Conservation (phyloP, 805 yeast genomes). For the Monosporozyma unispora region DNA sequence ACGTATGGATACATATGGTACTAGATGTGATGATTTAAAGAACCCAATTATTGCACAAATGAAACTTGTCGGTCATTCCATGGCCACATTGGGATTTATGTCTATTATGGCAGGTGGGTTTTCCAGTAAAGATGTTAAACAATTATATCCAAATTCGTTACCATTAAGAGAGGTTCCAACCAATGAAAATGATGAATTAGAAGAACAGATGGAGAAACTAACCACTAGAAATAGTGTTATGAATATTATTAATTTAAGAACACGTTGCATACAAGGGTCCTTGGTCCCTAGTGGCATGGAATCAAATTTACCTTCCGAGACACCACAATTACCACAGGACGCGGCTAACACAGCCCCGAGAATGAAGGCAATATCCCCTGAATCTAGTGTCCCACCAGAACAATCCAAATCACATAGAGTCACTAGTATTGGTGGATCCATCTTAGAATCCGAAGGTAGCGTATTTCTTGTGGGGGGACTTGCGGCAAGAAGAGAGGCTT, state of each 20-base stretch:
- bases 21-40: constrained; percentile 11
- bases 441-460: constrained; percentile 15
- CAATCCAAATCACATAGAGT: constrained; percentile 1
- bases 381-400: not conserved
- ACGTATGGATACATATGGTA: constrained; percentile 9
- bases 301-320: not conserved
- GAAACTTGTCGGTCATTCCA: constrained; percentile 24
- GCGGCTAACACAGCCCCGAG: not conserved
- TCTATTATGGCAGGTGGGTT: constrained; percentile 24
- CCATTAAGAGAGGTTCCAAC: not conserved
- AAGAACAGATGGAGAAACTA: constrained; percentile 1
- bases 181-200: not conserved
- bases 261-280: constrained; percentile 16
- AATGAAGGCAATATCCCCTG: not conserved
- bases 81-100: constrained; percentile 19
- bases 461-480: constrained; percentile 24
- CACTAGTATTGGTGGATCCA: constrained; percentile 11
- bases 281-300: not conserved
- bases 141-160: constrained; percentile 5
- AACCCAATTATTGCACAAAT: constrained; percentile 9
- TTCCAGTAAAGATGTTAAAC: constrained; percentile 17
- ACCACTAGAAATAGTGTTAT: constrained; percentile 11
- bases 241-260: constrained; percentile 17
- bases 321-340: not conserved
- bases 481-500: constrained; percentile 8